A percentile compares a stretch with the other conserved stretches of the same genome.
These are phyloP conservation scores for Clarireedia monteithiana DNA, from an alignment of 2,329 filamentous ascomycete genomes.

Conservation along the genomic window DNA sequence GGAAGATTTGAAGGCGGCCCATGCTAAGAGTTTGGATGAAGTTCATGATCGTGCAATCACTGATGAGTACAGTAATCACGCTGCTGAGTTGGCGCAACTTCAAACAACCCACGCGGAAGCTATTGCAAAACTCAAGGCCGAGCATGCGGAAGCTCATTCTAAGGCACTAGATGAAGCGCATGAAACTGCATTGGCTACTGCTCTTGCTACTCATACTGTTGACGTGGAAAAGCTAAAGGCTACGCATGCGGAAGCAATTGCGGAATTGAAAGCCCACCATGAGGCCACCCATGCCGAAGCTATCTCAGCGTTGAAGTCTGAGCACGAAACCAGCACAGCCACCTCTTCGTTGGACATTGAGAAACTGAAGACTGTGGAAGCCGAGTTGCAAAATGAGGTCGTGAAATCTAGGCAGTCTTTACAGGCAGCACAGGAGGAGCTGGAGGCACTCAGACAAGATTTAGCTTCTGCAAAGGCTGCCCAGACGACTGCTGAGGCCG, in stretches of 20 bases:
- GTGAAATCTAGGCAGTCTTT: constrained; percentile 35
- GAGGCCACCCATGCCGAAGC: constrained; percentile 40
- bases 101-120: constrained; percentile 45
- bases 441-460: constrained; percentile 24
- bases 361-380: constrained; percentile 29
- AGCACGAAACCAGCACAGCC: constrained; percentile 35
- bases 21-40: constrained; percentile 50
- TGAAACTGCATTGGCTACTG: constrained; percentile 40
- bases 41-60: constrained; percentile 44
- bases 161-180: constrained; percentile 51
- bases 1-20: constrained; percentile 46
- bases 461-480: constrained; percentile 37
- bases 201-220: constrained; percentile 39
- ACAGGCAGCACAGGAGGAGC: constrained; percentile 18
- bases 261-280: constrained; percentile 36
- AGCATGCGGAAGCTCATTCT: constrained; percentile 41
- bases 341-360: constrained; percentile 17
- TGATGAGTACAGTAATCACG: constrained; percentile 40
- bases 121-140: constrained; percentile 35
- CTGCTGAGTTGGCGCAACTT: constrained; percentile 44
- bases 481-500: constrained; percentile 35
- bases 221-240: constrained; percentile 48
- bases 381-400: constrained; percentile 38
- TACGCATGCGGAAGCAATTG: constrained; percentile 39
- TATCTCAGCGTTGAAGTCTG: constrained; percentile 35